Evolutionary conservation across 1,284 basidiomycete species (phyloP).

Genomic region (Dichomitus squalens): DNA sequence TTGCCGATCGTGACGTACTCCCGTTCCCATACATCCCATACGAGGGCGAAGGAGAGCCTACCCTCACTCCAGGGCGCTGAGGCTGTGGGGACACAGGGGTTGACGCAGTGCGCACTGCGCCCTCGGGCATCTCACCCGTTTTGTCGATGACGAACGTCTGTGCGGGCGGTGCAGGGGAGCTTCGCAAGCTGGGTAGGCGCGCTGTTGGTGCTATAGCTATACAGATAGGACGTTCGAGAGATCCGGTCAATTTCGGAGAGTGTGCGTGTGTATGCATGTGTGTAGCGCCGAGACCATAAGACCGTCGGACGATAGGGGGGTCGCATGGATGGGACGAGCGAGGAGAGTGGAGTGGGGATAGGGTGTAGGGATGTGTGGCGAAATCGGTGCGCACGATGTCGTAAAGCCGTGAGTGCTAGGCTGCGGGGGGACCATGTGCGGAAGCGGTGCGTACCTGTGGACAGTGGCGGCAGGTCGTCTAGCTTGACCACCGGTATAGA

Average conservation of each 20-base stretch:
- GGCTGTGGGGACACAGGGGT: conserved; percentile 17
- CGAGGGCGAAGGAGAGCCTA: conserved; percentile 10
- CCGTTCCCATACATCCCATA: conserved; percentile 23
- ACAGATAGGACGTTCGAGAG: background rate
- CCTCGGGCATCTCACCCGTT: conserved; percentile 84
- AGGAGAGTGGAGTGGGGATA: background rate
- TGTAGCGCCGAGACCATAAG: background rate
- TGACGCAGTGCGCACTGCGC: conserved; percentile 37
- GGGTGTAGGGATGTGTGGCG: background rate
- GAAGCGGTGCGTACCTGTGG: conserved; percentile 37
- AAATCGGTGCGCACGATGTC: background rate
- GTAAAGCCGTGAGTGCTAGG: conserved; percentile 5
- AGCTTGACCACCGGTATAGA: conserved; percentile 84
- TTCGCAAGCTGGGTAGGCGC: conserved; percentile 33
- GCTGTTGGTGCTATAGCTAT: conserved; percentile 20
- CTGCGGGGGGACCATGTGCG: background rate
- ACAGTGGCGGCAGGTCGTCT: conserved; percentile 63
- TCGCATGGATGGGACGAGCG: background rate
- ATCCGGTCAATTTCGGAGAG: background rate
- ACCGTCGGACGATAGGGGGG: background rate
- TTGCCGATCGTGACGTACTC: background rate
- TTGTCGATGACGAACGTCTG: conserved; percentile 67
- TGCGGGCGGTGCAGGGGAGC: conserved; percentile 24
- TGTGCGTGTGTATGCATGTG: too few species aligned
- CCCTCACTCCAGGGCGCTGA: conserved; percentile 2